phyloP scores from a whole-genome alignment of 1,284 basidiomycete genomes.

The Apiotrichum veenhuisii region DNA sequence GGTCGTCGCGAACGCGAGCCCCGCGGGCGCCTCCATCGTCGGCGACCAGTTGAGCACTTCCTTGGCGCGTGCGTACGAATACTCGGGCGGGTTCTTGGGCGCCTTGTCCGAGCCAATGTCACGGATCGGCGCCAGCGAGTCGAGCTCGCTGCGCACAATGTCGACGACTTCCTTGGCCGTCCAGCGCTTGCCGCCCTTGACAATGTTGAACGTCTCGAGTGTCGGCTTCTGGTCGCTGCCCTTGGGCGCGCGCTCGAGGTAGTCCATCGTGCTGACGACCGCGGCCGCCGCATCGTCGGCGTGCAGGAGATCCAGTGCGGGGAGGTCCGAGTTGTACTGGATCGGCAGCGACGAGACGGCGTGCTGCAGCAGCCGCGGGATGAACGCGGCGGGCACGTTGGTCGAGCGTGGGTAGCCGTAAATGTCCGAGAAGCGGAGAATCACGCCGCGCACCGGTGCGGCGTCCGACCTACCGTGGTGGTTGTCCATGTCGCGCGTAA shows the following conservation, averaged over 20 bases:
- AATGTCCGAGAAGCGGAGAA: conserved; percentile 42
- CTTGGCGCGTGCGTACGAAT: conserved; percentile 15
- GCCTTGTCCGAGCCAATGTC: conserved; percentile 30
- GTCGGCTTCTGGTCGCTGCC: conserved; percentile 1
- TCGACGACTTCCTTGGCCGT: conserved; percentile 34
- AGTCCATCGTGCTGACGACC: conserved; percentile 20
- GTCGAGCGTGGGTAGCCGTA: conserved; percentile 36
- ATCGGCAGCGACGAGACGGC: conserved; percentile 41
- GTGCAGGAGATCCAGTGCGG: conserved; percentile 38
- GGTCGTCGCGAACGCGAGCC: conserved; percentile 27
- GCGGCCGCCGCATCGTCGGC: conserved; percentile 40
- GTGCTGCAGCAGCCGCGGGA: conserved; percentile 38
- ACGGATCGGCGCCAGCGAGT: conserved; percentile 39
- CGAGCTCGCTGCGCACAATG: conserved; percentile 31
- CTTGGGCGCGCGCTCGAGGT: conserved; percentile 1
- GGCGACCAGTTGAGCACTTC: conserved; percentile 32
- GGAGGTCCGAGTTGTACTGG: conserved; percentile 38
- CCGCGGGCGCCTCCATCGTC: conserved; percentile 20
- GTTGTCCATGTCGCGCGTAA: not conserved
- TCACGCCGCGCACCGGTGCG: conserved; percentile 12
- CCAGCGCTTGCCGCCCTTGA: conserved; percentile 40
- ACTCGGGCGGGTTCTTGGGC: conserved; percentile 11
- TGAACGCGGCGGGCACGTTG: conserved; percentile 35
- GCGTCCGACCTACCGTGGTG: not conserved
- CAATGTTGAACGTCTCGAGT: conserved; percentile 34